Conservation (phyloP, 164 flowering plant genomes). For the Vitis vinifera region ASM3070453v1 NC_081817.1:2267001-2267500, state of each 20-base stretch:
- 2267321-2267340: conserved; percentile 50
- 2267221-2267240: conserved; percentile 66
- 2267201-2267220: conserved; percentile 54
- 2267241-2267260: conserved; percentile 33
- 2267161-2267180: conserved; percentile 1
- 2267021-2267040: no score
- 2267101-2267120: background rate
- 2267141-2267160: conserved; percentile 9
- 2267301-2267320: conserved; percentile 59
- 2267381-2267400: conserved; percentile 70
- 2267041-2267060: no score
- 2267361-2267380: conserved; percentile 69
- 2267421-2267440: conserved; percentile 65
- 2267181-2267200: conserved; percentile 33
- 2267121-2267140: conserved; percentile 2
- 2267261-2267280: conserved; percentile 2
- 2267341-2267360: conserved; percentile 64
- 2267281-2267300: conserved; percentile 60
- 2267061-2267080: no score
- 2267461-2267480: conserved; percentile 67
- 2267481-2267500: conserved; percentile 42
- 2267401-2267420: conserved; percentile 60
- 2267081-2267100: no score
- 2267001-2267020: no score
- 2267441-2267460: conserved; percentile 68